phyloP scores from a whole-genome alignment of 495 filamentous ascomycete species.

The Recurvomyces mirabilis region DNA sequence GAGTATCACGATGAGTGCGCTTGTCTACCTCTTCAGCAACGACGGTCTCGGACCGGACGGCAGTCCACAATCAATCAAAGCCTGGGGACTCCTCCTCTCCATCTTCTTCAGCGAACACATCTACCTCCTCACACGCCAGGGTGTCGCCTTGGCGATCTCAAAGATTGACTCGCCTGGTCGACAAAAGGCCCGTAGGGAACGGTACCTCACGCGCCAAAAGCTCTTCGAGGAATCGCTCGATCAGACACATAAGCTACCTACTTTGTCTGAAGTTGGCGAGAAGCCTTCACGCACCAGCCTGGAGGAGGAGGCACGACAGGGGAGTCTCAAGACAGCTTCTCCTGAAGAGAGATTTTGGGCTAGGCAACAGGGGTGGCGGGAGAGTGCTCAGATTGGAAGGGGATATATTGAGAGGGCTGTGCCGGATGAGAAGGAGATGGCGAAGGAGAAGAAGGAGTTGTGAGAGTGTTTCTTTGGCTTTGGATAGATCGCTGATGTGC shows the following conservation, averaged over 20 bases:
- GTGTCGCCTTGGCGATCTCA: slow-evolving; percentile 55
- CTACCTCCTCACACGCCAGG: slow-evolving; percentile 62
- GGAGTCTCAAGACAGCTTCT: slow-evolving; percentile 39
- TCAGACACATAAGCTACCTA: slow-evolving; percentile 24
- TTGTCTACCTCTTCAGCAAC: slow-evolving; percentile 79
- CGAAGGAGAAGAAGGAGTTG: slow-evolving; percentile 51
- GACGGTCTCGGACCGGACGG: slow-evolving; percentile 47
- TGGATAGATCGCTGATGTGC: slow-evolving; percentile 4
- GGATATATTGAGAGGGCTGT: slow-evolving; percentile 44
- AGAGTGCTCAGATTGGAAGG: slow-evolving; percentile 47
- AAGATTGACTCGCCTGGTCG: slow-evolving; percentile 77
- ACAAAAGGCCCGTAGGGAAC: slow-evolving; percentile 65
- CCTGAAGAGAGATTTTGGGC: slow-evolving; percentile 60
- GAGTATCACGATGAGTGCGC: slow-evolving; percentile 68
- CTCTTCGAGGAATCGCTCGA: slow-evolving; percentile 54
- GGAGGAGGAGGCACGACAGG: slow-evolving; percentile 58
- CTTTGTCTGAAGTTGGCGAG: slow-evolving; percentile 29
- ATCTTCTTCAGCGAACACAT: slow-evolving; percentile 82
- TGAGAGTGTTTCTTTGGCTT: slow-evolving; percentile 21
- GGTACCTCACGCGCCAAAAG: slow-evolving; percentile 61
- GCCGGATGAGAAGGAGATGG: slow-evolving; percentile 37
- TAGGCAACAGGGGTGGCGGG: slow-evolving; percentile 50
- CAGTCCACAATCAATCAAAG: slow-evolving; percentile 54
- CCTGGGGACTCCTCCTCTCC: slow-evolving; percentile 72
- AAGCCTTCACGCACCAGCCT: slow-evolving; percentile 35